Conservation (phyloP, 1,284 basidiomycete genomes). For the Moesziomyces parantarcticus region DNA sequence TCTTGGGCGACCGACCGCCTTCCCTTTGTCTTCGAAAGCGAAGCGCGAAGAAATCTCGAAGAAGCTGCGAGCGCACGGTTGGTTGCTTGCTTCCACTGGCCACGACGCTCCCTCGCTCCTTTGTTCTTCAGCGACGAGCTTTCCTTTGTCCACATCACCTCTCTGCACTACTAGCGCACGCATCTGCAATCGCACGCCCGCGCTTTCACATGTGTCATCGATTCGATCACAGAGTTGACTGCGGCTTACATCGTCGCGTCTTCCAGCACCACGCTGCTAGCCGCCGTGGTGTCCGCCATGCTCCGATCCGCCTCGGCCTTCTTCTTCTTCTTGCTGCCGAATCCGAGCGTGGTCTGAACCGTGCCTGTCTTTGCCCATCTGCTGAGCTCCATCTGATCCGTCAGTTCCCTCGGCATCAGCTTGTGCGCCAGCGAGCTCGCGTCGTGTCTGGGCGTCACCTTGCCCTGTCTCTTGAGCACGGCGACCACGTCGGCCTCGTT, state of each 20-base stretch:
- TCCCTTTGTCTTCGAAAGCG: no score
- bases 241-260: slow-evolving; percentile 6
- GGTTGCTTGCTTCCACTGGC: no score
- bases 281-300: slow-evolving; percentile 7
- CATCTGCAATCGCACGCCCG: no score
- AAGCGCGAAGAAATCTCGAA: no score
- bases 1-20: no score
- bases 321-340: background rate
- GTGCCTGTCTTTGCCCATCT: slow-evolving; percentile 36
- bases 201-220: no score
- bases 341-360: slow-evolving; percentile 37
- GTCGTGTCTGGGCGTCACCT: slow-evolving; percentile 34
- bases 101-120: no score
- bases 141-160: no score
- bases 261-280: slow-evolving; percentile 1
- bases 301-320: background rate
- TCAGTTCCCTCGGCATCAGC: slow-evolving; percentile 39
- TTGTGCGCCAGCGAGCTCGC: slow-evolving; percentile 32
- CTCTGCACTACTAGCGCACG: no score
- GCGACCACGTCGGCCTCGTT: slow-evolving; percentile 39
- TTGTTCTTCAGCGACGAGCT: no score
- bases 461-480: slow-evolving; percentile 41
- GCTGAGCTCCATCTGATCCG: slow-evolving; percentile 46
- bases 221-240: no score
- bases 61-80: no score